Percentiles rank a stretch among this genome's conserved stretches.
phyloP scores from a whole-genome alignment of 129 eudicot species.

The Chrysanthemum lavandulifolium region DNA sequence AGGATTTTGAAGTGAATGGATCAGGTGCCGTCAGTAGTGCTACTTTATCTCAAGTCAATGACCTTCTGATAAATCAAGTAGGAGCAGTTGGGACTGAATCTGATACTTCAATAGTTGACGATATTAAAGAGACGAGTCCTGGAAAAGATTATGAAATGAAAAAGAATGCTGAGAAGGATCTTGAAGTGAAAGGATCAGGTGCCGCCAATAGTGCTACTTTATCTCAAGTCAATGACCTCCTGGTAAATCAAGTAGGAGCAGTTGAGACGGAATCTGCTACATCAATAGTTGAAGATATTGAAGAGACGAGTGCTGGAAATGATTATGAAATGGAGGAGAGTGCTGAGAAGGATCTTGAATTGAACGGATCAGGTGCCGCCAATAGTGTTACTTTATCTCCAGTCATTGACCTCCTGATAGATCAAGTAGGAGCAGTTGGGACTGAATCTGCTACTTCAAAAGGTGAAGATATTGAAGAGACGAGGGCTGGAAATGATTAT shows the following conservation, averaged over 20 bases:
- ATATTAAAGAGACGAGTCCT: neutral
- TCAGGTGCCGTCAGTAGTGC: neutral
- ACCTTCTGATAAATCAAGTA: neutral
- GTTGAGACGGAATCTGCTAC: neutral
- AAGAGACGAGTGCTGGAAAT: neutral
- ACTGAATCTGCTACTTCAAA: neutral
- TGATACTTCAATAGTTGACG: neutral
- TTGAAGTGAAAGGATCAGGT: neutral
- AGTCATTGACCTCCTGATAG: no score
- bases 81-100: neutral
- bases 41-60: neutral
- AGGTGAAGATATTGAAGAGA: neutral
- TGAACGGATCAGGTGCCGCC: neutral
- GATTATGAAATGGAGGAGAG: no score
- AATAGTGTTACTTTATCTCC: neutral
- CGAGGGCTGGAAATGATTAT: neutral
- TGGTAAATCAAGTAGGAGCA: neutral
- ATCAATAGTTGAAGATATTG: neutral
- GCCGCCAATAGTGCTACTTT: neutral
- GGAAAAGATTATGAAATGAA: neutral
- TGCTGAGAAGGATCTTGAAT: neutral
- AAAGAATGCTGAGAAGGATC: neutral
- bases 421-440: neutral
- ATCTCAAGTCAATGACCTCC: neutral
- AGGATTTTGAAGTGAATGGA: neutral